Conservation (phyloP, 805 yeast genomes). For the Candida easanensis region DNA sequence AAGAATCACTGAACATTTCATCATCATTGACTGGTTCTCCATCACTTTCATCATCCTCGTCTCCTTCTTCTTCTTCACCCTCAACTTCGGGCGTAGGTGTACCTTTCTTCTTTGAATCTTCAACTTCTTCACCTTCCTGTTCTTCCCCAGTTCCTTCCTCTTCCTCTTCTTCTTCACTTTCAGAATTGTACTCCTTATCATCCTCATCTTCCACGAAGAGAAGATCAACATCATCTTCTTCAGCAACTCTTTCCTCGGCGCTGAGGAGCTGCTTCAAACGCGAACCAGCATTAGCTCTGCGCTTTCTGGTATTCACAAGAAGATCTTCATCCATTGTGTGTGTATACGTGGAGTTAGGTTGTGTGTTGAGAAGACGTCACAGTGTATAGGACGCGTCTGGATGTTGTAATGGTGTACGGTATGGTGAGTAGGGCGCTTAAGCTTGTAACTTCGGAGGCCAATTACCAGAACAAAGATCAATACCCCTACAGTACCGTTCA, state of each 20-base stretch:
- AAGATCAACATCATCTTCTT: slow-evolving; percentile 71
- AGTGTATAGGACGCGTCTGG: too few species aligned
- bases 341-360: not conserved
- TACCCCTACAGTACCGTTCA: too few species aligned
- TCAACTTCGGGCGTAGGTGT: slow-evolving; percentile 17
- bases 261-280: slow-evolving; percentile 70
- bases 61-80: slow-evolving; percentile 8
- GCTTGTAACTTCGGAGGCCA: too few species aligned
- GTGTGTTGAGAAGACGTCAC: too few species aligned
- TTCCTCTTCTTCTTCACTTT: slow-evolving; percentile 30
- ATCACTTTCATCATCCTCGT: slow-evolving; percentile 36
- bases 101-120: slow-evolving; percentile 7
- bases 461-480: too few species aligned
- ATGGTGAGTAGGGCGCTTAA: too few species aligned
- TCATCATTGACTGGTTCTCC: slow-evolving; percentile 6
- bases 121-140: slow-evolving; percentile 16
- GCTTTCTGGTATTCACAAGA: slow-evolving; percentile 69
- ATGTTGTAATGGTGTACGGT: too few species aligned
- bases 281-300: slow-evolving; percentile 90
- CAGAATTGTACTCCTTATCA: slow-evolving; percentile 45
- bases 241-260: slow-evolving; percentile 50
- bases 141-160: slow-evolving; percentile 32
- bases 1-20: slow-evolving; percentile 52
- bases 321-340: slow-evolving; percentile 37
- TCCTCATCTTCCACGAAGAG: slow-evolving; percentile 64